These are phyloP conservation scores for Fusarium humuli DNA, from an alignment of 2,329 filamentous ascomycete species.

Conservation along the genomic window DNA sequence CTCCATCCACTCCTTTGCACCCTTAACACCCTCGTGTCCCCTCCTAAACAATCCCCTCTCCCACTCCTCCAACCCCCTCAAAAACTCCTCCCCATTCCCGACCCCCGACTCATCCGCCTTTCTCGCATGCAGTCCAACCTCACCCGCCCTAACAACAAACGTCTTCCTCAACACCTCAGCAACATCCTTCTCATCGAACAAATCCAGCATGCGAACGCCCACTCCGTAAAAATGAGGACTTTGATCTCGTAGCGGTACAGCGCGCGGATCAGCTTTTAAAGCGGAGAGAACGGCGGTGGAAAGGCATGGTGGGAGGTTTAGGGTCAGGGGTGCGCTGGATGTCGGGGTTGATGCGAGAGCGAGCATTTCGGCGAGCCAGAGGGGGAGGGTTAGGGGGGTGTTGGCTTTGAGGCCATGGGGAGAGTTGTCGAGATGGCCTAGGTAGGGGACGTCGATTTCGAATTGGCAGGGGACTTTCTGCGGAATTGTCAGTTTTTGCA, in stretches of 20 bases:
- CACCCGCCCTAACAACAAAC: constrained; percentile 82
- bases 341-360: constrained; percentile 70
- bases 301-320: constrained; percentile 84
- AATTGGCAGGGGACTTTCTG: constrained; percentile 97
- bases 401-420: constrained; percentile 80
- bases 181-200: constrained; percentile 86
- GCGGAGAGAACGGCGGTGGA: constrained; percentile 86
- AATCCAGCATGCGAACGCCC: constrained; percentile 84
- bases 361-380: constrained; percentile 97
- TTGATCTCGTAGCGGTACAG: constrained; percentile 84
- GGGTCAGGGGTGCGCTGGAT: constrained; percentile 74
- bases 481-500: neutral
- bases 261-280: constrained; percentile 87
- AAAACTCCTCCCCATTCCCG: constrained; percentile 78
- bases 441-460: constrained; percentile 85
- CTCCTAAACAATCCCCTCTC: constrained; percentile 82
- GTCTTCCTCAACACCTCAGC: constrained; percentile 80
- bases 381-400: constrained; percentile 82
- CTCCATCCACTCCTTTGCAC: constrained; percentile 77
- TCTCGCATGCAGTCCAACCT: constrained; percentile 89
- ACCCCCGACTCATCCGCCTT: constrained; percentile 76
- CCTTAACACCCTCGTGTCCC: constrained; percentile 79
- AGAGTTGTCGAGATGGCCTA: constrained; percentile 91
- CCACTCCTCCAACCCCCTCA: constrained; percentile 89
- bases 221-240: constrained; percentile 90